phyloP scores from a whole-genome alignment of 345 rosid species.

The Brassica rapa region DNA sequence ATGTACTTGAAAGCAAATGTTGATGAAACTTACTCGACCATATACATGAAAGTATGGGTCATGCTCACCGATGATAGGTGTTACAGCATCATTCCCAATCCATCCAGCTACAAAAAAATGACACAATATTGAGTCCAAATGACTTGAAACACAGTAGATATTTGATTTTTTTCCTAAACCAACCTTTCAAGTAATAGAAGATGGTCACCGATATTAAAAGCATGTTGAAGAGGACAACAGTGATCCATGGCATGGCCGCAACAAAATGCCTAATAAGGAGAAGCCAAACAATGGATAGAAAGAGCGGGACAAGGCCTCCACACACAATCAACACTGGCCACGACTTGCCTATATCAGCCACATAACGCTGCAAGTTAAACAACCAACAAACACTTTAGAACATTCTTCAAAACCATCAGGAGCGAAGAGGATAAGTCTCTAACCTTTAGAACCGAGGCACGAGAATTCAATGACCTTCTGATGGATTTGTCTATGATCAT shows the following conservation, averaged over 20 bases:
- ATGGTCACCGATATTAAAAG: constrained; percentile 81
- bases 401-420: constrained; percentile 8
- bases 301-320: constrained; percentile 87
- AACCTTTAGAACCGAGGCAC: constrained; percentile 90
- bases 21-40: constrained; percentile 71
- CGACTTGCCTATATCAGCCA: constrained; percentile 94
- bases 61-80: constrained; percentile 83
- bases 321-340: constrained; percentile 95
- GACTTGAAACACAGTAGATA: constrained; percentile 1
- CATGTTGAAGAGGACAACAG: constrained; percentile 77
- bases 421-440: constrained; percentile 20
- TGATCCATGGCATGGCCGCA: constrained; percentile 97
- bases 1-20: constrained; percentile 14
- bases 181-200: constrained; percentile 88
- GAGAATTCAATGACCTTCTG: constrained; percentile 74
- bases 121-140: neutral
- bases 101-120: constrained; percentile 69
- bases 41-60: constrained; percentile 77
- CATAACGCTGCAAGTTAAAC: constrained; percentile 68
- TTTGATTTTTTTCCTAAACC: neutral
- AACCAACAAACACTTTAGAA: constrained; percentile 12
- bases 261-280: constrained; percentile 92
- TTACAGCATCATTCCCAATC: constrained; percentile 87
- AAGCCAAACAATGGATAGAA: constrained; percentile 89
- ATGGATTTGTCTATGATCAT: constrained; percentile 83